A percentile compares a stretch with the other conserved stretches of the same genome.
Conservation (phyloP, 805 yeast species). For the Hanseniaspora clermontiae region DNA sequence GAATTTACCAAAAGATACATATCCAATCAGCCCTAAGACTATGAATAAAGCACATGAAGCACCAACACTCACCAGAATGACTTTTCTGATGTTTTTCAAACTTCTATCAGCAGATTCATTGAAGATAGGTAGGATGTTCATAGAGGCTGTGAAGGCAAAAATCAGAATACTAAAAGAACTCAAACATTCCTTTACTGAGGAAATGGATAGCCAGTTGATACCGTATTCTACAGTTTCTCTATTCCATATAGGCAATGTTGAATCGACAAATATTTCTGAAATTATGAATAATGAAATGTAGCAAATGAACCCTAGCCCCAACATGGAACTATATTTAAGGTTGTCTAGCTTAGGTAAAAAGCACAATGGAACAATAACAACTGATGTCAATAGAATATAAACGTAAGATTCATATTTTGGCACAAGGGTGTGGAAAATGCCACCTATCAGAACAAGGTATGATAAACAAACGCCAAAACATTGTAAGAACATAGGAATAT, state of each 20-base stretch:
- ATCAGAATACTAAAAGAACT: constrained; percentile 63
- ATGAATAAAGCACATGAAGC: constrained; percentile 48
- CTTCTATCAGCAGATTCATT: constrained; percentile 51
- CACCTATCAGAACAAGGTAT: constrained; percentile 64
- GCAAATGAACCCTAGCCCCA: constrained; percentile 54
- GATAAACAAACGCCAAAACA: constrained; percentile 69
- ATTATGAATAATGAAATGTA: constrained; percentile 48
- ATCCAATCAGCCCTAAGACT: constrained; percentile 55
- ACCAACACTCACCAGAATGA: constrained; percentile 37
- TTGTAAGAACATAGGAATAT: constrained; percentile 60
- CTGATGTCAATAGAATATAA: constrained; percentile 30
- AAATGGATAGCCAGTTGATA: constrained; percentile 28
- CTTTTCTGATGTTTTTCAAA: constrained; percentile 35
- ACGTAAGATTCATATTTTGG: constrained; percentile 33
- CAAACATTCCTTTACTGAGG: constrained; percentile 35
- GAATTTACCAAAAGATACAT: constrained; percentile 51
- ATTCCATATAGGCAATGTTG: constrained; percentile 22
- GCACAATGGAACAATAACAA: constrained; percentile 51
- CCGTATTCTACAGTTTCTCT: constrained; percentile 10
- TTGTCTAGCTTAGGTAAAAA: constrained; percentile 52
- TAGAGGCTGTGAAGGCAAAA: constrained; percentile 73
- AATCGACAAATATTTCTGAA: constrained; percentile 34
- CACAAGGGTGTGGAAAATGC: constrained; percentile 56
- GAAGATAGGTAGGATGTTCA: constrained; percentile 64
- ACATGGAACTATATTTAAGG: constrained; percentile 55